A percentile compares a stretch with the other conserved stretches of the same genome.
phyloP scores from a whole-genome alignment of 305 asterid species.

The Solanum hybrid region DNA sequence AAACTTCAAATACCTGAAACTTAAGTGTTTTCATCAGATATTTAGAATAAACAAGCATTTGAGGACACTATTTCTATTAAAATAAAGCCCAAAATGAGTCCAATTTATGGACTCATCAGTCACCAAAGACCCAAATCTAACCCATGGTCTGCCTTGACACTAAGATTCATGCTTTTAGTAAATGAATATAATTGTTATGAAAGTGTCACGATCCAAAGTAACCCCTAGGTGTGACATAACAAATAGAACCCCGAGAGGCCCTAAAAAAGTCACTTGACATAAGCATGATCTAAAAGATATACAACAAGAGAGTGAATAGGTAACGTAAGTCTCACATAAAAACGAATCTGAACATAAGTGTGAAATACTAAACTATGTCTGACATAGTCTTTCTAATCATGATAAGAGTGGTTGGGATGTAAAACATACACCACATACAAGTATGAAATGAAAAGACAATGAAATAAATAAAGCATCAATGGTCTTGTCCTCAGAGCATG shows the following conservation, averaged over 20 bases:
- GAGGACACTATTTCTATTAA: too few relatives aligned
- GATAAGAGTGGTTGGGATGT: background rate
- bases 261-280: background rate
- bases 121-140: background rate
- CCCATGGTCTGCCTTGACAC: background rate
- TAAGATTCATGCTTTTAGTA: background rate
- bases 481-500: background rate
- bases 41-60: too few relatives aligned
- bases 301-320: background rate
- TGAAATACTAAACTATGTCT: background rate
- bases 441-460: background rate
- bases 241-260: background rate
- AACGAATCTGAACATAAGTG: background rate
- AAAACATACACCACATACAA: background rate
- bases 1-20: too few relatives aligned
- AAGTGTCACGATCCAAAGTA: background rate
- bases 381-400: background rate
- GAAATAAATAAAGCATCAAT: background rate
- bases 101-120: too few relatives aligned
- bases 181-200: too few relatives aligned
- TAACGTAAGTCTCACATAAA: background rate
- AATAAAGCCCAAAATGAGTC: too few relatives aligned
- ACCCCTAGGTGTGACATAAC: background rate
- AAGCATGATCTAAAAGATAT: background rate
- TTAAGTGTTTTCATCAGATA: too few relatives aligned